Evolutionary conservation across 768 basidiomycete species (phyloP), one percentile per base, ranked within the genome.

Genomic region (Leccinum olivaceopallidum): DNA sequence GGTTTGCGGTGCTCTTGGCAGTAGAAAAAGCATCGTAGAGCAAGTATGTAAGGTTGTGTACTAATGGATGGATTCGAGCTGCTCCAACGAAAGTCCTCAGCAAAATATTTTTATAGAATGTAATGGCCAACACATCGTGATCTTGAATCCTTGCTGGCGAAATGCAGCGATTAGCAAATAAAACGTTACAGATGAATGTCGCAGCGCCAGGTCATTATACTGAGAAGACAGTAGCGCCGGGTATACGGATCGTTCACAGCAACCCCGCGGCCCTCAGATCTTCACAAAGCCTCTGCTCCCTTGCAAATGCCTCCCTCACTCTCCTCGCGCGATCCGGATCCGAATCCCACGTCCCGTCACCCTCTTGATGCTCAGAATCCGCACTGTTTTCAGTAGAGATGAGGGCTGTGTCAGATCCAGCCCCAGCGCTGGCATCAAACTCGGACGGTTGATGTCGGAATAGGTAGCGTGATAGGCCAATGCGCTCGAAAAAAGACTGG

Each of bases 241-340:
- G 32, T 65, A 60, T 62, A 44, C 9, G 6, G 13, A 53, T 26
- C 10, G n/a, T 44, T 65, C 72, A 90, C 37, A 91, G 65, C 56
- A 92, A 75, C 48, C 88, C 89, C 10, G 88, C 88, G 44, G 78
- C 80, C 62, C 87, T 80, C 63, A 91, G 74, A 65, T 86, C 84
- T 4, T 78, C 76, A 60, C 85, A 83, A 61, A 90, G 72, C 57
- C 82, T 78, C 57, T 79, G 79, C 58, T 91, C 88, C 53, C 80
- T 80, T 61, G 73, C 79, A 14, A 84, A 66, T 24, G 82, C 83
- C 49, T 79, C 76, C 50, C 78, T 77, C 36, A 83, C 64, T 39
- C 76, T 72, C 26, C 76, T 77, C 49, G 76, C 78, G 16, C 77
- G 76, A 53, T 81, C 74, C 13, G 80, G 75, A 65, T 83, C 78